Evolutionary conservation across 768 basidiomycete genomes (phyloP).

Genomic region (Phanerochaete carnosa): DNA sequence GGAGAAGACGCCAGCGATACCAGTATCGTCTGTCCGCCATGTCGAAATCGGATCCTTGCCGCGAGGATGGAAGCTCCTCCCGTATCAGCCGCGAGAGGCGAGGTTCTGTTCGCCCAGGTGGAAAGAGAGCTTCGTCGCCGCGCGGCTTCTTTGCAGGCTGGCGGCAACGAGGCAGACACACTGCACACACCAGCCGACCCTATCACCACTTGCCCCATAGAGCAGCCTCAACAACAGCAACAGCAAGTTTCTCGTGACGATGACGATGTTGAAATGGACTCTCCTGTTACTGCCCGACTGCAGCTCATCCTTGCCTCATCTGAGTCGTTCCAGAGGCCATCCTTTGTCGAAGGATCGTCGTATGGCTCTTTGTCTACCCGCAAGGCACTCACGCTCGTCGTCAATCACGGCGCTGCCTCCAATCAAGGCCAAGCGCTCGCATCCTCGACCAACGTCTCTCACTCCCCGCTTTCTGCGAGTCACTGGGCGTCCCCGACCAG

Average conservation of each 20-base stretch:
- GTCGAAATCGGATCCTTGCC: slow-evolving; percentile 38
- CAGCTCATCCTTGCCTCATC: background rate
- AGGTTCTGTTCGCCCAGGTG: slow-evolving; percentile 25
- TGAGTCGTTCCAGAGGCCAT: background rate
- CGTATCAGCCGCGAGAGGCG: slow-evolving; percentile 11
- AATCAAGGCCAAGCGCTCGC: slow-evolving; percentile 10
- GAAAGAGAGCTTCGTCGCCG: slow-evolving; percentile 27
- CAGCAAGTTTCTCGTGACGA: slow-evolving; percentile 25
- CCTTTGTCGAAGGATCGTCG: slow-evolving; percentile 1
- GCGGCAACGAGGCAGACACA: slow-evolving; percentile 31
- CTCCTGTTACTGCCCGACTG: slow-evolving; percentile 7
- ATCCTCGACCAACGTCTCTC: slow-evolving; percentile 1
- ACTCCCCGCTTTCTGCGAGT: slow-evolving; percentile 5
- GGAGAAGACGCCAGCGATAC: slow-evolving; percentile 24
- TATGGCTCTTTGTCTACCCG: background rate
- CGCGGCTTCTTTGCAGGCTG: slow-evolving; percentile 23
- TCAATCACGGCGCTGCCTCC: slow-evolving; percentile 11
- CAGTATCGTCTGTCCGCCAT: slow-evolving; percentile 43
- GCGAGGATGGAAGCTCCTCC: slow-evolving; percentile 18
- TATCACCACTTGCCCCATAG: slow-evolving; percentile 1
- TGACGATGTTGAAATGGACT: slow-evolving; percentile 35
- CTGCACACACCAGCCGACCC: slow-evolving; percentile 5
- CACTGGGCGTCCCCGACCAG: slow-evolving; percentile 21
- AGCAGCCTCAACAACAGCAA: slow-evolving; percentile 6
- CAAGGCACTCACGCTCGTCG: slow-evolving; percentile 11